Percentiles rank a stretch among this genome's conserved stretches.
Evolutionary conservation across 192 early-diverging fungal species (phyloP).

Genomic region (Podila verticillata): DNA sequence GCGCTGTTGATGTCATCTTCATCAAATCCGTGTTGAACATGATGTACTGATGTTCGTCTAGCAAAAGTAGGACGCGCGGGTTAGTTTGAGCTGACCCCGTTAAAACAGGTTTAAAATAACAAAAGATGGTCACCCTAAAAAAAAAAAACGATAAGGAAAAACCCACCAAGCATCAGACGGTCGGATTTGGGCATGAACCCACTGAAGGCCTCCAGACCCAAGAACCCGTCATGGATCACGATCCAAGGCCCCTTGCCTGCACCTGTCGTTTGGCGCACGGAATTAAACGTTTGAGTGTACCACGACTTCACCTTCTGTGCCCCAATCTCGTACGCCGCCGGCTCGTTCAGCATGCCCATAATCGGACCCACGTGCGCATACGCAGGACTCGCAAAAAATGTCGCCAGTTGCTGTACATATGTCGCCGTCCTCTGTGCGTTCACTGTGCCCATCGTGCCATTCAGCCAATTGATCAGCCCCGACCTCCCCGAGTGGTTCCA

Average conservation of each 20-base stretch:
- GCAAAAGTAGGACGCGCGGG: background rate
- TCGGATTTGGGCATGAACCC: slow-evolving; percentile 51
- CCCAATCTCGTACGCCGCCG: slow-evolving; percentile 19
- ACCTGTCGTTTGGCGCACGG: slow-evolving; percentile 45
- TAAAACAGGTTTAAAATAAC: background rate
- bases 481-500: slow-evolving; percentile 65
- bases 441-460: slow-evolving; percentile 47
- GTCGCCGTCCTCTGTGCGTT: slow-evolving; percentile 63
- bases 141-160: background rate
- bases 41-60: slow-evolving; percentile 59
- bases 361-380: slow-evolving; percentile 54
- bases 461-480: slow-evolving; percentile 54
- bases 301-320: slow-evolving; percentile 42
- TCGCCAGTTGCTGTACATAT: slow-evolving; percentile 62
- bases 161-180: slow-evolving; percentile 55
- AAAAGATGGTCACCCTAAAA: background rate
- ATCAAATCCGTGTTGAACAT: slow-evolving; percentile 55
- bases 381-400: slow-evolving; percentile 60
- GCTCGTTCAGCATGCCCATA: slow-evolving; percentile 64
- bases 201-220: slow-evolving; percentile 41
- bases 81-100: background rate
- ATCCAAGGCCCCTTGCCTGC: slow-evolving; percentile 40
- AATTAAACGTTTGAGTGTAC: slow-evolving; percentile 51
- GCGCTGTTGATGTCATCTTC: slow-evolving; percentile 19
- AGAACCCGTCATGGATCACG: slow-evolving; percentile 59